These are phyloP conservation scores for Craterostigma plantagineum DNA, from an alignment of 257 asterid genomes.

Conservation along the genomic window DNA sequence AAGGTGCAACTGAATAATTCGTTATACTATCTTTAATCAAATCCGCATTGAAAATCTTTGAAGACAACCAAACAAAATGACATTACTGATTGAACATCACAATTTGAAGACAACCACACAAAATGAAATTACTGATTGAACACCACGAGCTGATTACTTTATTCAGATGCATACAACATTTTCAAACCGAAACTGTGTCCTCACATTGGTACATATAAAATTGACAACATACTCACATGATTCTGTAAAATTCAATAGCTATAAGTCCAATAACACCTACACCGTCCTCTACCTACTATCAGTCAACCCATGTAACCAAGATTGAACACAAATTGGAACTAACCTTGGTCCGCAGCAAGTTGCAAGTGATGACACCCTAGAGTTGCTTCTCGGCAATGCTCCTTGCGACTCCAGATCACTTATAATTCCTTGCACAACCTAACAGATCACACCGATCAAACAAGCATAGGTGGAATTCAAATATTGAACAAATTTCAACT, in stretches of 20 bases:
- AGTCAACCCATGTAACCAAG: neutral
- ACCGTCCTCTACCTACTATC: neutral
- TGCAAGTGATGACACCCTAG: slow-evolving; percentile 97
- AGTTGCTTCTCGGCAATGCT: slow-evolving; percentile 96
- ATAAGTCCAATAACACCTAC: neutral
- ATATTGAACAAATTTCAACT: neutral
- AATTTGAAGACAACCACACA: too few relatives aligned
- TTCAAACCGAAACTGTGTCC: too few relatives aligned
- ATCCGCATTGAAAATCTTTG: too few relatives aligned
- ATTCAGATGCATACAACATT: too few relatives aligned
- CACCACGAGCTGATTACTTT: too few relatives aligned
- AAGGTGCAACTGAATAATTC: too few relatives aligned
- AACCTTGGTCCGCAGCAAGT: slow-evolving; percentile 99
- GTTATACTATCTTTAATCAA: too few relatives aligned
- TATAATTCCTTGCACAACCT: slow-evolving; percentile 97
- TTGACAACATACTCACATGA: too few relatives aligned
- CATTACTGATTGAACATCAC: too few relatives aligned
- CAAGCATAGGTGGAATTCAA: neutral
- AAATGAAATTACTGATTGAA: too few relatives aligned
- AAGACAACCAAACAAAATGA: too few relatives aligned
- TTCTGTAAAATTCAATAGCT: neutral
- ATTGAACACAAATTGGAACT: slow-evolving; percentile 11
- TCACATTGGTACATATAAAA: too few relatives aligned
- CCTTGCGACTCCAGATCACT: slow-evolving; percentile 99
- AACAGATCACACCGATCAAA: slow-evolving; percentile 7